Evolutionary conservation across 768 basidiomycete species (phyloP).

Genomic region (Ephemerocybe angulata): DNA sequence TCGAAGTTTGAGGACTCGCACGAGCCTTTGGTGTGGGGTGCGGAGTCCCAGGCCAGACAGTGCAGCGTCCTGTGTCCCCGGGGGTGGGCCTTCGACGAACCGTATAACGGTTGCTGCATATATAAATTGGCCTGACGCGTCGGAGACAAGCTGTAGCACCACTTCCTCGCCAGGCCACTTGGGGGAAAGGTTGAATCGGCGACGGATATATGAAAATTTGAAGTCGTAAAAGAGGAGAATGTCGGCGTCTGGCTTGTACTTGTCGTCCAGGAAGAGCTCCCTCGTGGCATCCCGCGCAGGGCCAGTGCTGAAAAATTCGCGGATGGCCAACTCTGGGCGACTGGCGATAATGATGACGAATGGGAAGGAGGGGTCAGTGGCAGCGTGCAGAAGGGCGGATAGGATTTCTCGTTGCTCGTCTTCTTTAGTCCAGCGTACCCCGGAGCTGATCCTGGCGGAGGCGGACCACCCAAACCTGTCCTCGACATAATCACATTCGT

Average conservation of each 20-base stretch:
- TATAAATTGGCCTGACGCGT: constrained; percentile 4
- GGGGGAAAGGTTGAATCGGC: not conserved
- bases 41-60: not conserved
- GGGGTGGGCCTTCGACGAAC: not conserved
- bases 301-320: not conserved
- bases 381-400: not conserved
- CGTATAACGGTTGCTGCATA: constrained; percentile 3
- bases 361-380: not conserved
- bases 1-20: too few species aligned
- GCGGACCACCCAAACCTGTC: constrained; percentile 8
- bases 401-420: not conserved
- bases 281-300: not conserved
- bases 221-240: not conserved
- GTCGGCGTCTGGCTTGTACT: not conserved
- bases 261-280: not conserved
- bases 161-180: not conserved
- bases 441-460: too few species aligned
- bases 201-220: not conserved
- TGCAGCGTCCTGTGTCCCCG: too few species aligned
- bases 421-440: not conserved
- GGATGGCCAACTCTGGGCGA: constrained; percentile 2
- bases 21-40: too few species aligned
- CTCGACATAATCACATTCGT: constrained; percentile 5
- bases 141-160: not conserved
- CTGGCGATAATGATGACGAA: constrained; percentile 4